Evolutionary conservation across 2,329 filamentous ascomycete species (phyloP), one percentile per base, ranked within the genome.

Genomic region (Pleomassaria siparia): DNA sequence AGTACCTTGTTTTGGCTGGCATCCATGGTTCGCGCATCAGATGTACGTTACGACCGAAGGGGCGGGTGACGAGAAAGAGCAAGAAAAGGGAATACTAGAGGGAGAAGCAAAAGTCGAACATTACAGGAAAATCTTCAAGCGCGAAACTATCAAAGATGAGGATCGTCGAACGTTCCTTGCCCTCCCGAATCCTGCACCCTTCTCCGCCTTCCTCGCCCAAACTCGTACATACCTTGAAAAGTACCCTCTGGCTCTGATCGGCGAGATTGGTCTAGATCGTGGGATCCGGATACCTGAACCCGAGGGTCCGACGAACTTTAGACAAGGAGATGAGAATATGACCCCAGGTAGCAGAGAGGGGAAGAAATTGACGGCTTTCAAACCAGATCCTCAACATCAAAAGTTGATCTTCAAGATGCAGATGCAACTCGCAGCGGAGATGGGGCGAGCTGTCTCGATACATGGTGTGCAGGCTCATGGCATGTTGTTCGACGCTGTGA

Each of bases 11-110:
- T 92, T 91, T 70, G 89, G 89, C 16, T 91, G 88, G 87, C 89
- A 94, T 65, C 89, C 89, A 1, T 94, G 89, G 89, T 92, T 91
- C 69, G 87, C 88, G 1, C 78, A 92, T 66, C 84, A 89, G 55
- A 78, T 94, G 59, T 89, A 84, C 62, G 69, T 60, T 56, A 54
- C n/a, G 55, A 56, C 16, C 54, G 59, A 29, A 55, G 60, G n/a
- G 13, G 60, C 75, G 26, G 65, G 67, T 9, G 3, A 15, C 12
- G 39, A 24, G 2, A 24, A 59, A 56, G 4, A 44, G 41, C 13
- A 44, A 13, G 16, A 51, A 9, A 40, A 45, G 22, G 28, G 80
- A 85, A 60, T 83, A 3, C 66, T 77, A 9, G 65, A 65, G 2
- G 75, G 76, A 41, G 71, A 75, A 7, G 66, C 70, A 10, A 78